A percentile compares a stretch with the other conserved stretches of the same genome.
Evolutionary conservation across 179 eudicot species (phyloP).

Genomic region (Spinacia oleracea): DNA sequence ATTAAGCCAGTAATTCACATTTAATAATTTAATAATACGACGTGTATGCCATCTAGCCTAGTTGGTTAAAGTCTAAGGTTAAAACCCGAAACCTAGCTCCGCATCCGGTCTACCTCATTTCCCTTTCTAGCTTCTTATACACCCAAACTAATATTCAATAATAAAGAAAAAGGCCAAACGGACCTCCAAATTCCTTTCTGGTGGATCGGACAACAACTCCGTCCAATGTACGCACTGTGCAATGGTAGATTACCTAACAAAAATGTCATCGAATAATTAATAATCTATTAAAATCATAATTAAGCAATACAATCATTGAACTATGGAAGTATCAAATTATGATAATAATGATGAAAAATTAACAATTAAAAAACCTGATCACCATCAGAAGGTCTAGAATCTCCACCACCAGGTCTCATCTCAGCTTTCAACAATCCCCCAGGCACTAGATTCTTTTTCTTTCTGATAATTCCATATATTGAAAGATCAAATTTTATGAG

Average conservation of each 20-base stretch:
- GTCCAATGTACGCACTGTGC: conserved; percentile 75
- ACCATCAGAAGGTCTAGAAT: conserved; percentile 69
- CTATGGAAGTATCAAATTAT: not conserved
- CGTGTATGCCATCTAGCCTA: not conserved
- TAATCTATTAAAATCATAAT: not conserved
- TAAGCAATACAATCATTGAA: not conserved
- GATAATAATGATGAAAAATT: not conserved
- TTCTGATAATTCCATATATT: conserved; percentile 40
- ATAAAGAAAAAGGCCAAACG: conserved; percentile 1
- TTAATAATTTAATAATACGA: not conserved
- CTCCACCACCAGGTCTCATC: conserved; percentile 82
- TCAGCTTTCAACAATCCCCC: conserved; percentile 91
- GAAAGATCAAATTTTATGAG: not conserved
- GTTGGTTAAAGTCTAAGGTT: not conserved
- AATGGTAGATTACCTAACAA: conserved; percentile 67
- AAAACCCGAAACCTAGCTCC: no score
- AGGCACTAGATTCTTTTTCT: conserved; percentile 78
- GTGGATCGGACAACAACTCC: conserved; percentile 90
- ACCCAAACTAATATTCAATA: not conserved
- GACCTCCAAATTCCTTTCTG: conserved; percentile 73
- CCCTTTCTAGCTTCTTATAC: not conserved
- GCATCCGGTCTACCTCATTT: not conserved
- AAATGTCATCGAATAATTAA: not conserved
- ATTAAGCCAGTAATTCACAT: not conserved
- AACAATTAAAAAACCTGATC: conserved; percentile 62